Evolutionary conservation across 345 rosid genomes (phyloP), one percentile per base, ranked within the genome.

Genomic region (Hibiscus mutabilis): DNA sequence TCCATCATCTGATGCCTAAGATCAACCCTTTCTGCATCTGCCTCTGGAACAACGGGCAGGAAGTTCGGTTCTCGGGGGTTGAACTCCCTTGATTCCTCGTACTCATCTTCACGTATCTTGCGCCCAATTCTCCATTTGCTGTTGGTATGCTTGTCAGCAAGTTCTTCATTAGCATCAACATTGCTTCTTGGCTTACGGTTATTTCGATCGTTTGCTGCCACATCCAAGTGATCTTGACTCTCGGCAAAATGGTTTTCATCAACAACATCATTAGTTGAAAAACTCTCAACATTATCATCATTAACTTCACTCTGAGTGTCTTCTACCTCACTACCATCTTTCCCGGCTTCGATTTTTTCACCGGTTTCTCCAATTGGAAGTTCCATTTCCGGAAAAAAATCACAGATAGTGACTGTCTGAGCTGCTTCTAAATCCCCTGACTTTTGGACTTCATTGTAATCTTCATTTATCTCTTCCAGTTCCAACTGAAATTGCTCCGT

Each of bases 21-120:
- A 78, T 80, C 87, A 67, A 96, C 91, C 72, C 82, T 92, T 59
- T 91, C 97, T 16, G 85, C 71, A 35, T 89, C 96, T 2, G 85
- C 81, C 4, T 84, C 91, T 10, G 81, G 79, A 24, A 79, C 84
- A 51, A 85, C 1, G 1, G 96, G 86, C 71, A 92, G 86, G 82
- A 79, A 95, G 72, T 84, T 95, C 7, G 97, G 99, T 61, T 87
- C 97, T 79, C 79, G 82, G 14, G 97, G 97, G 74, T 87, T 95
- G 82, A 92, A 90, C 14, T 64, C 62, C 72, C 77, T 80, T 60
- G 21, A 21, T 24, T 84, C 86, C 68, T 82, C 84, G 0, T 55
- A 73, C 8, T 79, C 82, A n/a, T 69, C 77, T 1, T 51, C n/a
- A 0, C 53, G 60, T 74, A 70, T 88, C 78, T 71, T 79, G 76